Base-by-base conservation (phyloP, 495 filamentous ascomycete species). In the Echria macrotheca region DNA sequence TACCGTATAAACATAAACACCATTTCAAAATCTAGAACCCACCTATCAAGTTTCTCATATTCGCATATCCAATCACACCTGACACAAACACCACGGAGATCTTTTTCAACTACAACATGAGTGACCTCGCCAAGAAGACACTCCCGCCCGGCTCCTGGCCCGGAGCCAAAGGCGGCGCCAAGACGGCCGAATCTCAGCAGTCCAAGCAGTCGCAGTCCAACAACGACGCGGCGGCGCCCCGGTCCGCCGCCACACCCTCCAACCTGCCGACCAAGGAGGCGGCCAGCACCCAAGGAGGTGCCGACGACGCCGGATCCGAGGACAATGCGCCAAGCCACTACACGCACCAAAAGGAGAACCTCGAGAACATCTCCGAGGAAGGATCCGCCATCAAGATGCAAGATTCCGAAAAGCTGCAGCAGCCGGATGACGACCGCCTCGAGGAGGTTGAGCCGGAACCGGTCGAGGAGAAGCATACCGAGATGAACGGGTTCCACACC, bases 81-180 rank as follows among this genome's bases (percentile, higher is more conserved):
- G 28, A 29, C n/a, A 35, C 25, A 47, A 42, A 47, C 42, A 18
- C 14, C 41, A 35, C 32, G 42, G 42, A 29, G 25, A 48, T 23
- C 19, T 26, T 47, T 32, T n/a, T 28, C 36, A 42, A 44, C 44
- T 26, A 49, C 15, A 56, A 19, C 19, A 66, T 66, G 63, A 60
- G 54, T 44, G 53, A 64, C 59, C 52, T 63, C 37, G 54, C 45
- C 35, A 55, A 56, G 25, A 59, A 60, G 40, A 58, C 58, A 1
- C 60, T 60, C 41, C 56, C 54, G 6, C 53, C 58, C 2, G 57
- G 44, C 28, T 50, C 52, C 28, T 50, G 50, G 52, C 50, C 55
- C 37, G 56, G 52, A 22, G 55, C 32, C 33, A 50, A 54, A 44
- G 33, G 49, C 42, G 52, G 47, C n/a, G 9, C 44, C 21, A 47